Conservation (phyloP, 2,329 filamentous ascomycete genomes). For the Cryphonectria carpinicola region DNA sequence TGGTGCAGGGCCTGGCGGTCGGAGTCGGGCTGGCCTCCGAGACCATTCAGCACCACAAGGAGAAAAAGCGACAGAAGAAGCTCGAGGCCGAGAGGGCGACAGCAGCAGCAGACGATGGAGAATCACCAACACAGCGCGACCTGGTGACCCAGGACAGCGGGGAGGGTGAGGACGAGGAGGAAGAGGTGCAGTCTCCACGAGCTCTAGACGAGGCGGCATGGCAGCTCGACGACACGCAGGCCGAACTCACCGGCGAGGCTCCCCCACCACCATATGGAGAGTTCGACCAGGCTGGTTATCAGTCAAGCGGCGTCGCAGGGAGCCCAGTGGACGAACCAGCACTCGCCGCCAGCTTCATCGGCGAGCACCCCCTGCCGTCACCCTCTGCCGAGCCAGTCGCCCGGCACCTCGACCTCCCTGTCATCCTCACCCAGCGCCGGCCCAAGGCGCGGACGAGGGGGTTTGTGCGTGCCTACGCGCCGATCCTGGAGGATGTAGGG, state of each 20-base stretch:
- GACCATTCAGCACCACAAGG: conserved; percentile 29
- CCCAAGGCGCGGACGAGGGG: conserved; percentile 52
- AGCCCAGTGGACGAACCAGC: conserved; percentile 1
- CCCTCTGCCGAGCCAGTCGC: neutral
- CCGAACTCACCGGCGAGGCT: conserved; percentile 17
- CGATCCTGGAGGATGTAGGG: conserved; percentile 48
- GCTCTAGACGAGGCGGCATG: conserved; percentile 19
- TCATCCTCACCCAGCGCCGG: conserved; percentile 57
- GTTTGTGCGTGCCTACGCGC: conserved; percentile 58
- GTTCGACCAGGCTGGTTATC: neutral
- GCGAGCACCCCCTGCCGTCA: conserved; percentile 9
- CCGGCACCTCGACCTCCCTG: conserved; percentile 44
- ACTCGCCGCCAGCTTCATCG: conserved; percentile 21
- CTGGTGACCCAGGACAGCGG: neutral
- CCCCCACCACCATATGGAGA: neutral
- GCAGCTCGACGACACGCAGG: conserved; percentile 26
- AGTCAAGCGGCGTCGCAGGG: neutral
- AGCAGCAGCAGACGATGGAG: neutral
- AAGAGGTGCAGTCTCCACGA: neutral
- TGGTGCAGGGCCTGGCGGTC: conserved; percentile 29
- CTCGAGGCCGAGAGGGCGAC: neutral
- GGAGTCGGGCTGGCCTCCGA: conserved; percentile 31
- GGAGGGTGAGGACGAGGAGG: neutral
- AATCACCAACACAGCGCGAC: neutral
- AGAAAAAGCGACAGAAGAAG: conserved; percentile 29